Evolutionary conservation across 257 asterid species (phyloP).

Genomic region (Cruciata laevipes): DNA sequence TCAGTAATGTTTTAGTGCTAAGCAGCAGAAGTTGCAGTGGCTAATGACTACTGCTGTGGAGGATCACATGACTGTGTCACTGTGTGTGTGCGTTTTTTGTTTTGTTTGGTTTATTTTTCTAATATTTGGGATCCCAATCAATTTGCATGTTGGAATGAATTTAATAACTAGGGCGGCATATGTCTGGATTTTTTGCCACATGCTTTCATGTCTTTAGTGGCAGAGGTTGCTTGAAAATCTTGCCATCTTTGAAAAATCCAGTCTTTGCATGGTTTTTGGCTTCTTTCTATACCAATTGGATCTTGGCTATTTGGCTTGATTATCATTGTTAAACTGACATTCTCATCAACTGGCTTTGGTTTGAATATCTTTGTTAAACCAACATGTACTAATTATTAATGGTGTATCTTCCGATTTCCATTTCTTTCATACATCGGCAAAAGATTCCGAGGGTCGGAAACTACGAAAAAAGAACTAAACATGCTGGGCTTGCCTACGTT

Average conservation of each 20-base stretch:
- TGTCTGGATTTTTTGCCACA: conserved; percentile 22
- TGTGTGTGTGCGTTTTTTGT: neutral
- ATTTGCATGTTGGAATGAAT: conserved; percentile 8
- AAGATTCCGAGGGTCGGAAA: too few relatives aligned
- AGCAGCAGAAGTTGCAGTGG: neutral
- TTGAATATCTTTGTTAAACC: too few relatives aligned
- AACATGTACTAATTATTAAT: too few relatives aligned
- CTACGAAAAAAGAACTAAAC: too few relatives aligned
- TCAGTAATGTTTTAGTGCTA: conserved; percentile 11
- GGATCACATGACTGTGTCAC: conserved; percentile 11
- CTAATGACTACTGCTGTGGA: conserved; percentile 7
- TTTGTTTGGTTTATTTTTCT: neutral
- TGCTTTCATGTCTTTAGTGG: conserved; percentile 19
- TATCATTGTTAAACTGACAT: neutral
- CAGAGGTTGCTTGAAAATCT: conserved; percentile 9
- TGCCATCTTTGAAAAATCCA: conserved; percentile 2
- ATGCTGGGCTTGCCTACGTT: too few relatives aligned
- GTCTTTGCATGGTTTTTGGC: conserved; percentile 13
- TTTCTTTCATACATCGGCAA: too few relatives aligned
- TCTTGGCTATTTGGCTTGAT: neutral
- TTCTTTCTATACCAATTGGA: neutral
- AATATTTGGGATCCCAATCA: neutral
- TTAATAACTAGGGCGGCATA: conserved; percentile 6
- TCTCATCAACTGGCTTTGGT: too few relatives aligned
- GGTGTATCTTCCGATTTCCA: too few relatives aligned